Evolutionary conservation across 345 rosid species (phyloP).

Genomic region (Cardamine resedifolia): DNA sequence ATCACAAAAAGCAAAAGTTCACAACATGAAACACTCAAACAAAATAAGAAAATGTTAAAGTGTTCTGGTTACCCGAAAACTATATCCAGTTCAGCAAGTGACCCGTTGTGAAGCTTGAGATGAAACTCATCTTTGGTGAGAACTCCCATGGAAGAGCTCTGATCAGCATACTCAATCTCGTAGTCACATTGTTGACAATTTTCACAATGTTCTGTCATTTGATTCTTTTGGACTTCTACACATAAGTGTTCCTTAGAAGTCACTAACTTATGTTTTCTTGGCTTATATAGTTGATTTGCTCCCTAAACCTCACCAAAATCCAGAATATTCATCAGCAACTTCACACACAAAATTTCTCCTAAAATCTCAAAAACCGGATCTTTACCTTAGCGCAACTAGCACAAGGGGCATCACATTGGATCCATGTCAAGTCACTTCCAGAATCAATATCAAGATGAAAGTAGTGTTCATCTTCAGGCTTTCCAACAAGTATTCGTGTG

Average conservation of each 20-base stretch:
- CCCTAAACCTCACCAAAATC: conserved; percentile 57
- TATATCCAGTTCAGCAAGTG: conserved; percentile 51
- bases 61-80: conserved; percentile 64
- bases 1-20: conserved; percentile 23
- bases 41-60: not conserved
- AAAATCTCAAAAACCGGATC: not conserved
- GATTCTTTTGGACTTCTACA: conserved; percentile 63
- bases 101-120: conserved; percentile 63
- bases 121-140: conserved; percentile 81
- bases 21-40: conserved; percentile 14
- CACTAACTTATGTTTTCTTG: conserved; percentile 54
- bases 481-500: conserved; percentile 71
- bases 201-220: conserved; percentile 41
- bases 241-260: conserved; percentile 58
- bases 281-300: conserved; percentile 81
- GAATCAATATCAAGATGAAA: conserved; percentile 80
- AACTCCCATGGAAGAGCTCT: conserved; percentile 85
- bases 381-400: conserved; percentile 87
- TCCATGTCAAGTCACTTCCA: conserved; percentile 95
- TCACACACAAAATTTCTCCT: not conserved
- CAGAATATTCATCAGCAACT: conserved; percentile 12
- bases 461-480: conserved; percentile 59
- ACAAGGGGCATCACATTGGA: conserved; percentile 97
- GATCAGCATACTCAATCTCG: conserved; percentile 93
- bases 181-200: conserved; percentile 83